Evolutionary conservation across 257 asterid species (phyloP), one percentile per base, ranked within the genome.

Genomic region (Euphrasia confusa): DNA sequence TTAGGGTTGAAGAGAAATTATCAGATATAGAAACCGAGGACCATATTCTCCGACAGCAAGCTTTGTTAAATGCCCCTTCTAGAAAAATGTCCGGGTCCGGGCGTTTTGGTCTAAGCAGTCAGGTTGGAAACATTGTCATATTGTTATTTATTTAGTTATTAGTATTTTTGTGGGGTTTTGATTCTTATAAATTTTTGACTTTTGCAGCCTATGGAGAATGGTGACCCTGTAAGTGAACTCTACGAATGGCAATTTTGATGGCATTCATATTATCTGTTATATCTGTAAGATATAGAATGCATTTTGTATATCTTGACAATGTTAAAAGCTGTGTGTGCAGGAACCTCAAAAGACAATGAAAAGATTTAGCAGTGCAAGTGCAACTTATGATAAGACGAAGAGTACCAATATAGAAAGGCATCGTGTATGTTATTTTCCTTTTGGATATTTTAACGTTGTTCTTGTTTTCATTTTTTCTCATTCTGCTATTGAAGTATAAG

Each of bases 1-100:
- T 35, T 81, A 85, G 90, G 52, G 84, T 85, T 32, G 88, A 85
- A 78, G 88, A 83, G 70, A 85, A 81, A 76, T 52, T 83, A 63
- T 72, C 84, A 9, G 95, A 83, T 71, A 77, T 85, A 61, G 88
- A 85, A 77, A 69, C 78, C 21, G 81, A 79, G 72, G 84, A 84
- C 64, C 73, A 81, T 55, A 76, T 80, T 60, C 79, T 71, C 50
- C 72, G 81, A 54, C 84, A 79, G 60, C 84, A 85, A 78, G 79
- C 85, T 35, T 78, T 81, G 64, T 58, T 66, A 66, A 59, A 61
- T 67, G 69, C 77, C 61, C 75, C 81, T 2, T 44, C 84, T 54
- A 76, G 78, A 63, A 80, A 66, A 75, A 64, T 68, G 64, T 80
- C 87, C 1, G 89, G 78, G 64, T 80, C 87, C 1, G 89, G 78